phyloP scores from a whole-genome alignment of 371 early-diverging fungal genomes.

The Batkoa obscura region DNA sequence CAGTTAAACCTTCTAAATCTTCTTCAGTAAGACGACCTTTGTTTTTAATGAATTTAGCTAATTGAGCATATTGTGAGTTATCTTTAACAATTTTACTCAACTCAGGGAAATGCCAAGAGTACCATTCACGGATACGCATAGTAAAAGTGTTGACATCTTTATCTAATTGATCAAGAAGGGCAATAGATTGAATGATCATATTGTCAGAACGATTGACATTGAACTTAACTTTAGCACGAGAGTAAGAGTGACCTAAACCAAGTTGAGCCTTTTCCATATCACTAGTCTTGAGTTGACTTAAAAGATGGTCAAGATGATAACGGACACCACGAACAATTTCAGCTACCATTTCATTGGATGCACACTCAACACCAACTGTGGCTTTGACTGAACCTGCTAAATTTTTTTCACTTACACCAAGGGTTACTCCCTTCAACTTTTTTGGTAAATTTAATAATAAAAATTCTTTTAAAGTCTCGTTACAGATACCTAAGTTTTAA shows the following conservation, averaged over 20 bases:
- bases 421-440: constrained; percentile 45
- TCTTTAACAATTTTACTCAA: constrained; percentile 85
- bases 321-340: constrained; percentile 88
- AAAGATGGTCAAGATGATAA: constrained; percentile 70
- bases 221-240: constrained; percentile 96
- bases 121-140: constrained; percentile 97
- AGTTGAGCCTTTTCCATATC: constrained; percentile 86
- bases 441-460: constrained; percentile 84
- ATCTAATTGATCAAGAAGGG: constrained; percentile 80
- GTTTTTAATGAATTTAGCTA: constrained; percentile 75
- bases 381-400: constrained; percentile 77
- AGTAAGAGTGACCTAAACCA: constrained; percentile 96
- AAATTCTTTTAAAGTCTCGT: constrained; percentile 70
- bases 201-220: constrained; percentile 91
- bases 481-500: constrained; percentile 58
- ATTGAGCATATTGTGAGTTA: constrained; percentile 73
- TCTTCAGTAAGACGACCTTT: constrained; percentile 67
- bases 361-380: constrained; percentile 54
- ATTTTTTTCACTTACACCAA: constrained; percentile 87
- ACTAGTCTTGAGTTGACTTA: constrained; percentile 72
- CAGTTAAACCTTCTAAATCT: constrained; percentile 47
- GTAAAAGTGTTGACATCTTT: constrained; percentile 91
- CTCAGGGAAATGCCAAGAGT: constrained; percentile 97
- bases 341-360: constrained; percentile 53
- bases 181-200: constrained; percentile 91